Evolutionary conservation across 140 eudicot species (phyloP).

Genomic region (Flaveria floridana): DNA sequence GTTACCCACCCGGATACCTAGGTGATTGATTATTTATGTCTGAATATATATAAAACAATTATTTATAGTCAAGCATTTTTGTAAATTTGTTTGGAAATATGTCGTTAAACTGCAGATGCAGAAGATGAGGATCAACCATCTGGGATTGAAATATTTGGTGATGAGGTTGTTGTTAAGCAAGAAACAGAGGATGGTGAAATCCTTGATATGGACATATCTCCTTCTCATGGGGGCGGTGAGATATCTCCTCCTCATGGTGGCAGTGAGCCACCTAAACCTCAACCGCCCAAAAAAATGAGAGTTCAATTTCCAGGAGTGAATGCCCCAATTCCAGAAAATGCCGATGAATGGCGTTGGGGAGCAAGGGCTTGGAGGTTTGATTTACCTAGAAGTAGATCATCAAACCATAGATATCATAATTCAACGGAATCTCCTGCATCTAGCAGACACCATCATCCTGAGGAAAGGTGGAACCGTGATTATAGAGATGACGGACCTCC

Average conservation of each 20-base stretch:
- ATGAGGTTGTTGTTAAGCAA: conserved; percentile 44
- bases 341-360: conserved; percentile 75
- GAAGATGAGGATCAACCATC: conserved; percentile 78
- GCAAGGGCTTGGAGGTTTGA: conserved; percentile 46
- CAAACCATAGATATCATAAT: conserved; percentile 42
- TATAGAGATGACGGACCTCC: conserved; percentile 70
- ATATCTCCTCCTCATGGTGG: conserved; percentile 27
- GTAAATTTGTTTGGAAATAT: neutral
- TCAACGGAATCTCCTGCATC: conserved; percentile 36
- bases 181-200: conserved; percentile 86
- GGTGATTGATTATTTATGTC: conserved; percentile 41
- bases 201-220: conserved; percentile 45
- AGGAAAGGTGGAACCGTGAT: conserved; percentile 54
- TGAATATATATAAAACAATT: neutral
- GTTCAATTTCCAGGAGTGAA: conserved; percentile 83
- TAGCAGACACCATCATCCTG: conserved; percentile 39
- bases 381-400: conserved; percentile 43
- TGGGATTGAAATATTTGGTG: conserved; percentile 74
- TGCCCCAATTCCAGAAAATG: conserved; percentile 79
- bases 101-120: conserved; percentile 38
- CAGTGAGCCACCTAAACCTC: conserved; percentile 29
- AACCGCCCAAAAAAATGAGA: conserved; percentile 63
- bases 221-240: conserved; percentile 19
- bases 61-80: neutral
- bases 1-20: conserved; percentile 95